Evolutionary conservation across 208 protist species (phyloP), one percentile per base, ranked within the genome.

Genomic region (Leishmania aethiopica): DNA sequence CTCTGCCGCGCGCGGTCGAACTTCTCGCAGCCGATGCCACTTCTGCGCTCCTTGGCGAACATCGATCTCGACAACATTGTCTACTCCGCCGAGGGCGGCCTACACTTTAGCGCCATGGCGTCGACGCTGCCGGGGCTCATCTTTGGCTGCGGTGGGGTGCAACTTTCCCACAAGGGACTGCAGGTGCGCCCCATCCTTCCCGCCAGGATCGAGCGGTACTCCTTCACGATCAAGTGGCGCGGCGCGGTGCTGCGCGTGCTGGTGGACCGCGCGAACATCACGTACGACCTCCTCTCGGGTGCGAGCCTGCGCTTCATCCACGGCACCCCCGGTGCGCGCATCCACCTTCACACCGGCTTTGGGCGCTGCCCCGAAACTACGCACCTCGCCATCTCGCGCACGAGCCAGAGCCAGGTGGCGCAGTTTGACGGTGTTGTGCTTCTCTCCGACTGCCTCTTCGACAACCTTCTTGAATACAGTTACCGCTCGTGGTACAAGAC

Each of bases 51-150:
- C 49, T 86, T 98, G 60, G 78, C 87, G 11, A 90, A 93, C 84
- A 85, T 98, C 3, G 93, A 97, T 83, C 85, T 98, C 15, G 95
- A 97, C 82, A 97, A 98, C 84, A 91, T 98, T 66, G 88, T 93
- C 53, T 96, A 95, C 86, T 90, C 90, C 13, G 91, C 92, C 1
- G 94, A 97, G 71, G 93, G 96, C 60, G 95, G 95, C n/a, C 85
- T 98, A 47, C 84, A 98, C 91, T 95, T 96, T 83, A 87, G 91
- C 64, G 90, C 91, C 45, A 97, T 98, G 86, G 90, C 91, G 17
- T 59, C 83, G 47, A 84, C 91, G 32, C 87, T 92, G 77, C 81
- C 92, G 17, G 88, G 89, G 22, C 78, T 98, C 71, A 92, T 95
- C 40, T 88, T 83, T 69, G 95, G 95, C 53, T 91, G 96, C 72